Conservation (phyloP, 2,329 filamentous ascomycete species). For the Aspergillus ibericus region DNA sequence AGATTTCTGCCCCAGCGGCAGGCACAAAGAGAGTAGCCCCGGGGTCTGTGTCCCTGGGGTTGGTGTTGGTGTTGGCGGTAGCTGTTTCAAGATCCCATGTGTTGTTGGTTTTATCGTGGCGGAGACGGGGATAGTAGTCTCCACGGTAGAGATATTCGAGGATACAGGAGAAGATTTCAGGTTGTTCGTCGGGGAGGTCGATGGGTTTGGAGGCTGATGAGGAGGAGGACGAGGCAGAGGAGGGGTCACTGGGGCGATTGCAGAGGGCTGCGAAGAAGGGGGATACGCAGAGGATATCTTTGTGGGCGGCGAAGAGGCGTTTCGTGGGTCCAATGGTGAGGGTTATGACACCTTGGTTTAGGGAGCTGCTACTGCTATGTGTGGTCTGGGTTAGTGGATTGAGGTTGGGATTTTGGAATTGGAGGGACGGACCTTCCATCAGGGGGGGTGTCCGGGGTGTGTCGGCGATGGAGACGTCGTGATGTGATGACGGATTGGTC, state of each 20-base stretch:
- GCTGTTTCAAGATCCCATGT: constrained; percentile 76
- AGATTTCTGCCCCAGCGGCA: constrained; percentile 63
- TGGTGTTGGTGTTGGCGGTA: background rate
- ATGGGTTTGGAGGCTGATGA: constrained; percentile 66
- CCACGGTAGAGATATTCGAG: constrained; percentile 93
- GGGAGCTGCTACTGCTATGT: constrained; percentile 43
- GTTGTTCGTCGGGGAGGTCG: constrained; percentile 78
- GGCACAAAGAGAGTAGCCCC: constrained; percentile 71
- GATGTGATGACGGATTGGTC: constrained; percentile 24
- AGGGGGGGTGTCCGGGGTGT: constrained; percentile 33
- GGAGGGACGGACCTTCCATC: constrained; percentile 33
- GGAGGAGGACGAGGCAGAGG: constrained; percentile 12
- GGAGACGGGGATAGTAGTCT: constrained; percentile 81
- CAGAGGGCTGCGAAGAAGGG: constrained; percentile 73
- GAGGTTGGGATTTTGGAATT: background rate
- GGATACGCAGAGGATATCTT: constrained; percentile 76
- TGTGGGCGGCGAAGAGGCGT: constrained; percentile 87
- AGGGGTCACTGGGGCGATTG: constrained; percentile 47
- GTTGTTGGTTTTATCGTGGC: constrained; percentile 78
- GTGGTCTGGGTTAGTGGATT: background rate
- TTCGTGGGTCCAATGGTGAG: constrained; percentile 77
- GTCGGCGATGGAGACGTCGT: constrained; percentile 29
- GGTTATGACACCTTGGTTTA: constrained; percentile 72
- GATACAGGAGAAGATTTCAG: constrained; percentile 85
- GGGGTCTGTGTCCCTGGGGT: constrained; percentile 43